Evolutionary conservation across 257 asterid genomes (phyloP).

Genomic region (Salvia rosmarinus): DNA sequence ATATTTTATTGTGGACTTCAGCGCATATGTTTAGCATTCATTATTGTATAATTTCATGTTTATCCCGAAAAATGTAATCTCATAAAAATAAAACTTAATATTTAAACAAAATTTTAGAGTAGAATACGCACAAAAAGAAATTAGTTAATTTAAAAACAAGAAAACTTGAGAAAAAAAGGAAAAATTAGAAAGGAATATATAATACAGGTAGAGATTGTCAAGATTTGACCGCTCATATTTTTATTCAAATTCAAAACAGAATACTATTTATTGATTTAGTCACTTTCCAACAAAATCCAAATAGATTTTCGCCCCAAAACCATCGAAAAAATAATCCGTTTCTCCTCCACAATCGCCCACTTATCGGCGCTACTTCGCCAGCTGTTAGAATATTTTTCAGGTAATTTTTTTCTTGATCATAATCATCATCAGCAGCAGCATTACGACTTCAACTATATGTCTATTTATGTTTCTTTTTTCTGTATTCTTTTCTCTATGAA

Average conservation of each 20-base stretch:
- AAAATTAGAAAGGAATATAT: background rate
- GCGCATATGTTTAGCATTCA: no score
- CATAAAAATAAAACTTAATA: background rate
- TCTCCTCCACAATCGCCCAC: conserved; percentile 16
- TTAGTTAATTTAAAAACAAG: background rate
- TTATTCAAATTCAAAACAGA: background rate
- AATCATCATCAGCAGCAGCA: background rate
- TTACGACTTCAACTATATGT: background rate
- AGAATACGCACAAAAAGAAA: background rate
- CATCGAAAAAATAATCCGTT: conserved; percentile 5
- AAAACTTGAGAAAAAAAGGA: no score
- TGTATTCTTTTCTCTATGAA: background rate
- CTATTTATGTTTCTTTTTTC: background rate
- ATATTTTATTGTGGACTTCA: no score
- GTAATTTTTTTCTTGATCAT: background rate
- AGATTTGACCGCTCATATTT: conserved; percentile 22
- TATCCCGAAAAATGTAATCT: background rate
- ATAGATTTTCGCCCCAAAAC: conserved; percentile 29
- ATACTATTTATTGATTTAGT: background rate
- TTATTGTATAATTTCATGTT: no score
- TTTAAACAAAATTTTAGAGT: background rate
- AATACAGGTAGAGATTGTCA: conserved; percentile 12
- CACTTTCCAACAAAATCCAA: conserved; percentile 18
- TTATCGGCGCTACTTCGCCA: no score
- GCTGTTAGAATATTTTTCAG: background rate